Evolutionary conservation across 495 filamentous ascomycete genomes (phyloP), one percentile per base, ranked within the genome.

Genomic region (Tuber aestivum): DNA sequence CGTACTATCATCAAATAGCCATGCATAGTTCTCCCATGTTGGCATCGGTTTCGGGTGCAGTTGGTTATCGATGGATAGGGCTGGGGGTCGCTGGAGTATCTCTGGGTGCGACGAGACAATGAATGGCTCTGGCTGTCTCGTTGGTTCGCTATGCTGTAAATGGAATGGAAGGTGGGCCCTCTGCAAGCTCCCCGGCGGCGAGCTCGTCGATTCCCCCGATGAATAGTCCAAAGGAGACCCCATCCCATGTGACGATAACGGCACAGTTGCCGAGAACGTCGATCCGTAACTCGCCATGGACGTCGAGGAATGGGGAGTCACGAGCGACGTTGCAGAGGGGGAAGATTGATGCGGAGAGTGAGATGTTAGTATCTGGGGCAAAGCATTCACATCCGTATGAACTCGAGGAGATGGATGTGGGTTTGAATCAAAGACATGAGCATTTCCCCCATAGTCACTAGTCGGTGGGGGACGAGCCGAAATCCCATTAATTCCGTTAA

Each of bases 401-500:
- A 78, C 74, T 74, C 73, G 79, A 70, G 79, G 79, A 70, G 75
- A 74, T 71, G 75, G 72, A 48, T 81, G 79, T 61, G 80, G 73
- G 50, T 81, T 81, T 23, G 79, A 76, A 74, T 82, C 80, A 76
- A 82, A 82, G 56, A 82, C 76, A 80, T 82, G 80, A 40, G 80
- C 73, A 76, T 82, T 82, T 73, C 80, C 79, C n/a, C 80, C 80
- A 79, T 82, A 82, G 68, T 82, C 80, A 74, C 79, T 81, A 65
- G 79, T 78, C 18, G 79, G 80, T 21, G 72, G 72, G 44, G 80
- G 80, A 21, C 76, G 77, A 70, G 77, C 37, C 70, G 79, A 65
- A 68, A 77, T 81, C 68, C 80, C 77, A 77, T 77, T 72, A 42
- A 82, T 82, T 40, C 76, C 80, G 38, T 79, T 77, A 72, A 82